Evolutionary conservation across 805 yeast species (phyloP).

Genomic region (Kuraishia ogatae): DNA sequence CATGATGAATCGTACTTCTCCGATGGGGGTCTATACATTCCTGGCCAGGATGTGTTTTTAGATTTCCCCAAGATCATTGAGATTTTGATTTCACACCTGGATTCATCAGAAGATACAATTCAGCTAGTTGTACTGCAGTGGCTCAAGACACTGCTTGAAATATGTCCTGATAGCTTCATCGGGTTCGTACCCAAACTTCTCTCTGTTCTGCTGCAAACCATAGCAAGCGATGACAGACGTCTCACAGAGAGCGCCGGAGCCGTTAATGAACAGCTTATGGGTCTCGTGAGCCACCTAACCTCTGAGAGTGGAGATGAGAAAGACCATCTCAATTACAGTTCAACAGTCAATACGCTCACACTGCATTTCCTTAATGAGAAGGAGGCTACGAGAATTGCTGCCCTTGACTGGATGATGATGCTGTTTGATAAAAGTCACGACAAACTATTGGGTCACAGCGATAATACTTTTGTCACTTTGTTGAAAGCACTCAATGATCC

Average conservation of each 20-base stretch:
- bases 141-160: constrained; percentile 65
- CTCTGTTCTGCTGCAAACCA: constrained; percentile 54
- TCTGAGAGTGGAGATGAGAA: constrained; percentile 29
- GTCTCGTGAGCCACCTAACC: constrained; percentile 24
- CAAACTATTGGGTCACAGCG: constrained; percentile 44
- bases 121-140: constrained; percentile 76
- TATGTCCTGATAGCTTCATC: constrained; percentile 69
- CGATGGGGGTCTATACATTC: constrained; percentile 50
- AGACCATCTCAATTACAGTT: constrained; percentile 36
- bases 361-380: constrained; percentile 66
- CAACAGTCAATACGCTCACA: constrained; percentile 65
- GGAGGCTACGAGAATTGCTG: constrained; percentile 74
- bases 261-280: constrained; percentile 50
- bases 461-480: constrained; percentile 66
- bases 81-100: constrained; percentile 73
- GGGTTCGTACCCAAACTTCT: constrained; percentile 69
- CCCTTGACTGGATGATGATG: constrained; percentile 84
- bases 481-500: constrained; percentile 63
- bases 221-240: constrained; percentile 43
- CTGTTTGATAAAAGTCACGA: constrained; percentile 64
- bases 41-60: constrained; percentile 76
- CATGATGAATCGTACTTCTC: constrained; percentile 17
- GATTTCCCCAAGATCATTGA: constrained; percentile 77
- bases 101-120: constrained; percentile 65
- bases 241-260: constrained; percentile 44